Conservation (phyloP, 108 stramenopile species). For the Conticribra guillardii region DNA sequence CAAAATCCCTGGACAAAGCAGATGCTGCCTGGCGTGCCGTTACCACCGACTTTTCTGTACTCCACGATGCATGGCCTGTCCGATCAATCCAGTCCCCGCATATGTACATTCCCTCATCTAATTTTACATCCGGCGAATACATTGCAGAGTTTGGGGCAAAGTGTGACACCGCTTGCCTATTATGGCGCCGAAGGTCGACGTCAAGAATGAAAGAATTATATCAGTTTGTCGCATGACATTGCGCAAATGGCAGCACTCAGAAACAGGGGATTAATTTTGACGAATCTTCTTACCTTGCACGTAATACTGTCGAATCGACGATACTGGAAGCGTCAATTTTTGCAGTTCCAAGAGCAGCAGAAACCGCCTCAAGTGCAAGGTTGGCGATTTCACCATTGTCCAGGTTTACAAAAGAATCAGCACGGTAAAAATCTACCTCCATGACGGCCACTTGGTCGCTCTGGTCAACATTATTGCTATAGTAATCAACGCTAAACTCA, state of each 20-base stretch:
- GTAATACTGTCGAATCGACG: constrained; percentile 62
- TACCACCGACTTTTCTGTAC: constrained; percentile 83
- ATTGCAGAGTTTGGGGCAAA: constrained; percentile 68
- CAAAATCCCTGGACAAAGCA: constrained; percentile 61
- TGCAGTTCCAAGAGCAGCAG: constrained; percentile 56
- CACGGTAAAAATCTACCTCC: constrained; percentile 88
- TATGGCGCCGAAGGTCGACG: too few relatives aligned
- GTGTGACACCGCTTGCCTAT: constrained; percentile 86
- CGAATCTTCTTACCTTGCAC: too few relatives aligned
- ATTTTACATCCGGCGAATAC: constrained; percentile 59
- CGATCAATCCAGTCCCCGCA: constrained; percentile 85
- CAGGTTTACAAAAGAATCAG: constrained; percentile 66
- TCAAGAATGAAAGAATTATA: too few relatives aligned
- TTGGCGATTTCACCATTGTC: constrained; percentile 50
- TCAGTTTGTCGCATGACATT: too few relatives aligned
- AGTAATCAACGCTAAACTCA: constrained; percentile 45
- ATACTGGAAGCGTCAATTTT: constrained; percentile 40
- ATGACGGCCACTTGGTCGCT: constrained; percentile 49
- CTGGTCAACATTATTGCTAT: constrained; percentile 5
- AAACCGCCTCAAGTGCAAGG: constrained; percentile 61
- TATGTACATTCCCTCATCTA: constrained; percentile 63
- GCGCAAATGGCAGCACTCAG: too few relatives aligned
- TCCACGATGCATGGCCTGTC: constrained; percentile 78
- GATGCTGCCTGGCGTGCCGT: constrained; percentile 79
- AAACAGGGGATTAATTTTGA: too few relatives aligned